phyloP scores from a whole-genome alignment of 2,329 filamentous ascomycete species.

The Sporothrix euskadiensis region DNA sequence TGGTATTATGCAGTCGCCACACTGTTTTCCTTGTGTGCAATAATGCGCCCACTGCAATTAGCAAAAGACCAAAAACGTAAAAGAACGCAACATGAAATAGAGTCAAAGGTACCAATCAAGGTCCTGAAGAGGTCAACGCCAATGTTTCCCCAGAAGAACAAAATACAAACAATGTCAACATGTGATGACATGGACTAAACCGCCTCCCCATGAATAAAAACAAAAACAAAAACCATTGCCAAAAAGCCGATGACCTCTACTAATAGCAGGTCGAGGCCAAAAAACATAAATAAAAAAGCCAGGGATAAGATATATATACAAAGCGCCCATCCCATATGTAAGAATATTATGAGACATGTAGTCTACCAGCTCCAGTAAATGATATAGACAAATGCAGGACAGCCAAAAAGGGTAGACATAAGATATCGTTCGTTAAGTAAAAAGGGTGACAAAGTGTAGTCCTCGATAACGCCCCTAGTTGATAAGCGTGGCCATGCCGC shows the following conservation, averaged over 20 bases:
- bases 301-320: slow-evolving; percentile 4
- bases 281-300: neutral
- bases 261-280: neutral
- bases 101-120: neutral
- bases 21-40: neutral
- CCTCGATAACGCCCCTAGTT: slow-evolving; percentile 32
- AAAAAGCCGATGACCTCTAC: neutral
- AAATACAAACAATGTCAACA: neutral
- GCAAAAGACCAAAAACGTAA: neutral
- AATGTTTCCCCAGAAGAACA: neutral
- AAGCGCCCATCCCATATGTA: slow-evolving; percentile 3
- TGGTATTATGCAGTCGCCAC: slow-evolving; percentile 18
- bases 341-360: neutral
- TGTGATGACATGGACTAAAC: neutral
- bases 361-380: neutral
- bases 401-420: neutral
- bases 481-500: slow-evolving; percentile 44
- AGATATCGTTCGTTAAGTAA: neutral
- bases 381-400: neutral
- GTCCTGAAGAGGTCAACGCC: neutral
- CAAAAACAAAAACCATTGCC: neutral
- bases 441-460: neutral
- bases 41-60: slow-evolving; percentile 15
- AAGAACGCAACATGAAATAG: neutral
- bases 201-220: slow-evolving; percentile 1